phyloP scores from a whole-genome alignment of 805 yeast species.

The Ascoidea rubescens region DNA sequence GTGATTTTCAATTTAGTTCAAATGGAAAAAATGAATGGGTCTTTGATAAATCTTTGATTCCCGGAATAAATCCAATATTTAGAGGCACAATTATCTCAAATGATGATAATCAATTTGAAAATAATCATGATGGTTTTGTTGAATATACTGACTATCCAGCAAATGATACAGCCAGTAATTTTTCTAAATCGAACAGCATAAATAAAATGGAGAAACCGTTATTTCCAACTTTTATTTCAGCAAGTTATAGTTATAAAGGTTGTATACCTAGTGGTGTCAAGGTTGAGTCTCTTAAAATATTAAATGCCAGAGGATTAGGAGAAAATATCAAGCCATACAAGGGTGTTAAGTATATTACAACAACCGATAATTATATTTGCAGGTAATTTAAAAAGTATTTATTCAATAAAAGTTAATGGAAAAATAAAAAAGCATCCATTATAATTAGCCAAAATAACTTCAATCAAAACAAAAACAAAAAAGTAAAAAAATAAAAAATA shows the following conservation, averaged over 20 bases:
- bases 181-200: not conserved
- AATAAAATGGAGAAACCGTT: not conserved
- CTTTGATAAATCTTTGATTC: slow-evolving; percentile 38
- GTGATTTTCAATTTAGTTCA: slow-evolving; percentile 50
- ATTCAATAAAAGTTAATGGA: too few relatives aligned
- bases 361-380: slow-evolving; percentile 43
- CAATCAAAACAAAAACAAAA: too few relatives aligned
- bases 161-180: not conserved
- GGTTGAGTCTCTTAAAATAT: slow-evolving; percentile 48
- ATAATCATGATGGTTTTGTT: not conserved
- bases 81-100: slow-evolving; percentile 37
- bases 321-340: slow-evolving; percentile 66
- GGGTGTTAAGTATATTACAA: slow-evolving; percentile 76
- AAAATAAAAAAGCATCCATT: too few relatives aligned
- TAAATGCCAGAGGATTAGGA: slow-evolving; percentile 41
- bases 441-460: too few relatives aligned
- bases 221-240: slow-evolving; percentile 31
- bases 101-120: slow-evolving; percentile 11
- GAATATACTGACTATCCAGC: slow-evolving; percentile 11
- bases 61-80: slow-evolving; percentile 57
- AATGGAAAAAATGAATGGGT: slow-evolving; percentile 53
- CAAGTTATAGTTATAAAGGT: slow-evolving; percentile 51
- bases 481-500: too few relatives aligned
- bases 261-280: slow-evolving; percentile 62
- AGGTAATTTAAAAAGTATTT: slow-evolving; percentile 15